Percentiles rank a stretch among this genome's conserved stretches.
phyloP scores from a whole-genome alignment of 2,329 filamentous ascomycete species.

The Bipolaris zeicola region DNA sequence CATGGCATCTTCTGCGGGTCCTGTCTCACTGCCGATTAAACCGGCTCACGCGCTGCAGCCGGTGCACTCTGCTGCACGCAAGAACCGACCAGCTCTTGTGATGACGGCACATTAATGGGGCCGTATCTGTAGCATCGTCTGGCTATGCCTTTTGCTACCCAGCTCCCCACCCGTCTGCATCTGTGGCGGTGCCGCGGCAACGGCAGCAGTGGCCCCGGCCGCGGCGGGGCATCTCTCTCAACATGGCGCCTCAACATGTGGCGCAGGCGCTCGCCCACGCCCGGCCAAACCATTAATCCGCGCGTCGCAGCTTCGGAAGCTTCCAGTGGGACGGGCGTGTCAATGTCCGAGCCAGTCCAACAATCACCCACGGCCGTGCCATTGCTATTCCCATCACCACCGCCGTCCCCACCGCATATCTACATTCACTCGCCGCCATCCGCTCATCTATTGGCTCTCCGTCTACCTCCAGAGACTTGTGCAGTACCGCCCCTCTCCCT shows the following conservation, averaged over 20 bases:
- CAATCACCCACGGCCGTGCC: slow-evolving; percentile 2
- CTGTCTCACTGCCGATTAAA: slow-evolving; percentile 17
- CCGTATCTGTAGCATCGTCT: not conserved
- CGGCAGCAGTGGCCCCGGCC: not conserved
- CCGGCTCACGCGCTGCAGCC: slow-evolving; percentile 4
- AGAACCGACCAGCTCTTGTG: too few species aligned
- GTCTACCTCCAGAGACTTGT: not conserved
- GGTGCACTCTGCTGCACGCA: not conserved
- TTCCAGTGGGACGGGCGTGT: slow-evolving; percentile 18
- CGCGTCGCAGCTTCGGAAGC: slow-evolving; percentile 22
- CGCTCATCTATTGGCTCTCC: not conserved
- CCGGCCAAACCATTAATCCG: slow-evolving; percentile 21
- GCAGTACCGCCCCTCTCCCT: not conserved
- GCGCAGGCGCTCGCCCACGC: slow-evolving; percentile 2
- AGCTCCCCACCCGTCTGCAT: not conserved
- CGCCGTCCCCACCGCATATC: not conserved
- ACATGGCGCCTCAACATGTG: not conserved
- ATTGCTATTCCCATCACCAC: slow-evolving; percentile 9
- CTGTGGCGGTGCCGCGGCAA: not conserved
- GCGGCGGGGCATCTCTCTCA: too few species aligned
- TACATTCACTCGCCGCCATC: not conserved
- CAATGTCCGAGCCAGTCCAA: slow-evolving; percentile 1
- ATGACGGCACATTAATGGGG: too few species aligned
- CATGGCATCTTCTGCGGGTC: slow-evolving; percentile 12
- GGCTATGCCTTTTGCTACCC: not conserved